These are phyloP conservation scores for Lobosporangium transversale DNA, from an alignment of 192 early-diverging fungal genomes.

Conservation along the genomic window DNA sequence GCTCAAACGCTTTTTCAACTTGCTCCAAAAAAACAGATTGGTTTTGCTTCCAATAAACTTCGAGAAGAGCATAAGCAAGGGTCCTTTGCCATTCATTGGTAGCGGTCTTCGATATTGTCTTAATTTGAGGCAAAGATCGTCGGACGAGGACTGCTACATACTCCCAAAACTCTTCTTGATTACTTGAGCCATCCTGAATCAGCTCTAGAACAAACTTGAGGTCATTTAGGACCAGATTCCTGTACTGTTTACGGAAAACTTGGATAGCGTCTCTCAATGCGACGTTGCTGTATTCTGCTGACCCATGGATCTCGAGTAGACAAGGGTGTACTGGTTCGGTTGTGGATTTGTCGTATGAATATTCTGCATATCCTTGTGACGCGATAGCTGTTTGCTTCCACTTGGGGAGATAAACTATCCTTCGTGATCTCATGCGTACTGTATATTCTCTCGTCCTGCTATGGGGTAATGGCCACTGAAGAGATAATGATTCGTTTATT, in stretches of 20 bases:
- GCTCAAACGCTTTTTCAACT: background rate
- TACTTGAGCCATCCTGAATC: constrained; percentile 23
- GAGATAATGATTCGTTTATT: too few relatives aligned
- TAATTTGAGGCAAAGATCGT: background rate
- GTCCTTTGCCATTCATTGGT: constrained; percentile 14
- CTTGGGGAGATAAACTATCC: constrained; percentile 8
- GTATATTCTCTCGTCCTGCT: too few relatives aligned
- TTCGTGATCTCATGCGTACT: constrained; percentile 3
- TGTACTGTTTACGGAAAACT: background rate
- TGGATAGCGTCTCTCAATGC: background rate
- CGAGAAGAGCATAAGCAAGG: constrained; percentile 10
- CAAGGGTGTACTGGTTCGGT: constrained; percentile 5
- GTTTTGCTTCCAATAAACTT: constrained; percentile 19
- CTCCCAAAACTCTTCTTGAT: constrained; percentile 47
- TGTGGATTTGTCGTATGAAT: background rate
- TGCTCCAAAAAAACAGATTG: constrained; percentile 18
- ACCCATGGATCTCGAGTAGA: constrained; percentile 7
- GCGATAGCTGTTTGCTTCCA: constrained; percentile 1
- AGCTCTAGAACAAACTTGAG: constrained; percentile 33
- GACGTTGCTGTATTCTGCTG: background rate
- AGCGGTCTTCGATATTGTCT: background rate
- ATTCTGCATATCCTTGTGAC: background rate
- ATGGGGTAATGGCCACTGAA: too few relatives aligned
- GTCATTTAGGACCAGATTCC: constrained; percentile 9
- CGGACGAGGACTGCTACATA: constrained; percentile 17